A percentile compares a stretch with the other conserved stretches of the same genome.
Evolutionary conservation across 1,139 yeast species (phyloP).

Genomic region (Petasospora fabianii): DNA sequence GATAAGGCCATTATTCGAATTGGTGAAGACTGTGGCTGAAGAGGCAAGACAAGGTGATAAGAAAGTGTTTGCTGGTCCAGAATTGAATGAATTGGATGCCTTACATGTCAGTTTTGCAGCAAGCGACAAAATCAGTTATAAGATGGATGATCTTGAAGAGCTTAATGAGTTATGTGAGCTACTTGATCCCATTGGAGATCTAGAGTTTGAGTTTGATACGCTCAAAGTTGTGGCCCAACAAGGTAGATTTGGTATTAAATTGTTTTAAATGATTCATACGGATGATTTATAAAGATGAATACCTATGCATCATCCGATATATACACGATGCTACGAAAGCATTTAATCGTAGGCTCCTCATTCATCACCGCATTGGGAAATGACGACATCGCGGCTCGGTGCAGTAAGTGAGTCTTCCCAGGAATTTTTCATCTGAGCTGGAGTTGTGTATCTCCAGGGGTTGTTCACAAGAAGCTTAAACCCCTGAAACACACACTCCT

Average conservation of each 20-base stretch:
- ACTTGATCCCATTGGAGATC: constrained; percentile 3
- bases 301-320: background rate
- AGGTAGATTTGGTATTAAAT: constrained; percentile 2
- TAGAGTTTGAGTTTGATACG: constrained; percentile 5
- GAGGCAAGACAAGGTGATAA: constrained; percentile 1
- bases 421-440: background rate
- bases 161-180: constrained; percentile 2
- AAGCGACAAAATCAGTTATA: constrained; percentile 3
- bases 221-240: constrained; percentile 7
- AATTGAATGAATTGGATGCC: background rate
- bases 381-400: no score
- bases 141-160: constrained; percentile 5
- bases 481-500: background rate
- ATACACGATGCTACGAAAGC: no score
- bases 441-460: no score
- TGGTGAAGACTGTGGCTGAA: constrained; percentile 5
- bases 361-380: no score
- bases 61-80: constrained; percentile 4
- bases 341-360: no score
- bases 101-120: constrained; percentile 19
- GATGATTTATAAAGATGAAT: background rate
- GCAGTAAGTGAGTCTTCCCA: no score
- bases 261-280: background rate
- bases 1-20: constrained; percentile 8
- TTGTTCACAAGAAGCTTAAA: no score